Evolutionary conservation across 169 alveolate species (phyloP), one percentile per base, ranked within the genome.

Genomic region (Plasmodium relictum): DNA sequence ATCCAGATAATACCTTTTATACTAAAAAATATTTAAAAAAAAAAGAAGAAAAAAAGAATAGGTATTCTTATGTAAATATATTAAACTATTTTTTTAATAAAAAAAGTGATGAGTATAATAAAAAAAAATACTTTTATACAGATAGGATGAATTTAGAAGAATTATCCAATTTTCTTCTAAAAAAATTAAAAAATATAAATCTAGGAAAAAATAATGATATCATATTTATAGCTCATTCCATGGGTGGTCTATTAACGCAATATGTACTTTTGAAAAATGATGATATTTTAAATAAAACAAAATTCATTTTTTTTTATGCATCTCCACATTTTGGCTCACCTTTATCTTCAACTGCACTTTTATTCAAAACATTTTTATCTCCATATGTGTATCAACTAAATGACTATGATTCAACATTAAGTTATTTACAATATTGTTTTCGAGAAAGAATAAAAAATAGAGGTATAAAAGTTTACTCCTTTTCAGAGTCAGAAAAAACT

Each of bases 211-310:
- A 39, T 37, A 80, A 80, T 69, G 90, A 80, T 54, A 68, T 80
- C 14, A 58, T 80, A 41, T 80, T 80, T 80, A 59, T 80, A 16
- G 80, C 73, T 44, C 90, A 80, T 80, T 80, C 90, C 22, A 80
- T 80, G 90, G 90, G 90, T n/a, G 90, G 85, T 3, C 41, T 80
- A 80, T 52, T 80, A 80, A 80, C 90, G 8, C 90, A 80, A 52
- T 44, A 68, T 72, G 71, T 80, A 18, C 69, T 80, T 31, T 45
- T 68, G 66, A 80, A 80, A 56, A 56, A 52, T 80, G 76, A 80
- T 80, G 48, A 80, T 31, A 50, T 80, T 68, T 56, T 80, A 45
- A 66, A 72, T 20, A 80, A 68, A 71, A 80, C 90, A 22, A 80
- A 80, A 80, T 54, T 8, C 56, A 56, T 80, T 31, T 80, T 80